A percentile compares a stretch with the other conserved stretches of the same genome.
Evolutionary conservation across 2,329 filamentous ascomycete species (phyloP).

Genomic region (Westerdykella ornata): DNA sequence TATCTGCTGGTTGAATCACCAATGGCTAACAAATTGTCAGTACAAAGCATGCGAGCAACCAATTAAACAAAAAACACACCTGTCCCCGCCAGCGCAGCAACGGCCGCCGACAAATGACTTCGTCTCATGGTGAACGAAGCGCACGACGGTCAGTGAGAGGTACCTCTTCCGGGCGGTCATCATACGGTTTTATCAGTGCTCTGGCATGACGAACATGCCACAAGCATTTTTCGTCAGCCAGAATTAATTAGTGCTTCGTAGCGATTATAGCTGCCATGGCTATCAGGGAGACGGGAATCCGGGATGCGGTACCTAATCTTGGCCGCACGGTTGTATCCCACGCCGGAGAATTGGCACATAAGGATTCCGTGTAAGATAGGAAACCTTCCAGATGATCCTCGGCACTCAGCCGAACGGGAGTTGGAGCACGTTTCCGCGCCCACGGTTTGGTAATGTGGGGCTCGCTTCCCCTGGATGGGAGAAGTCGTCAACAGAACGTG

Average conservation of each 20-base stretch:
- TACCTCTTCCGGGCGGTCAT: conserved; percentile 1
- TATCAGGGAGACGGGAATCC: conserved; percentile 14
- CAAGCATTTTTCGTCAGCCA: conserved; percentile 5
- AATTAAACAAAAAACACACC: conserved; percentile 11
- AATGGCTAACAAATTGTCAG: conserved; percentile 7
- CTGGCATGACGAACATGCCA: conserved; percentile 5
- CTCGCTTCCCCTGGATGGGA: conserved; percentile 5
- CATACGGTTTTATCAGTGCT: conserved; percentile 11
- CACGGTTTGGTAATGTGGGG: conserved; percentile 10
- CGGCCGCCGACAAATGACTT: conserved; percentile 1
- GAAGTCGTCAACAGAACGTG: conserved; percentile 2
- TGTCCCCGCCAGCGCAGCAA: conserved; percentile 7
- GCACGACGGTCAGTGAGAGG: background rate
- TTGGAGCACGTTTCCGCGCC: background rate
- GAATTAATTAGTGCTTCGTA: conserved; percentile 13
- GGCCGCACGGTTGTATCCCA: conserved; percentile 13
- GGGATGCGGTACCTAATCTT: conserved; percentile 14
- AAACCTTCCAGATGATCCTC: conserved; percentile 3
- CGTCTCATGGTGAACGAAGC: conserved; percentile 13
- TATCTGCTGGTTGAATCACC: conserved; percentile 18
- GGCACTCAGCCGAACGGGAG: background rate
- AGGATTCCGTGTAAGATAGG: conserved; percentile 1
- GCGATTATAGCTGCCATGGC: conserved; percentile 9
- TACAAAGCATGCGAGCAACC: background rate
- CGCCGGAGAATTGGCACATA: conserved; percentile 5